Evolutionary conservation across 1,284 basidiomycete genomes (phyloP), one percentile per base, ranked within the genome.

Genomic region (Golubevia sp.): DNA sequence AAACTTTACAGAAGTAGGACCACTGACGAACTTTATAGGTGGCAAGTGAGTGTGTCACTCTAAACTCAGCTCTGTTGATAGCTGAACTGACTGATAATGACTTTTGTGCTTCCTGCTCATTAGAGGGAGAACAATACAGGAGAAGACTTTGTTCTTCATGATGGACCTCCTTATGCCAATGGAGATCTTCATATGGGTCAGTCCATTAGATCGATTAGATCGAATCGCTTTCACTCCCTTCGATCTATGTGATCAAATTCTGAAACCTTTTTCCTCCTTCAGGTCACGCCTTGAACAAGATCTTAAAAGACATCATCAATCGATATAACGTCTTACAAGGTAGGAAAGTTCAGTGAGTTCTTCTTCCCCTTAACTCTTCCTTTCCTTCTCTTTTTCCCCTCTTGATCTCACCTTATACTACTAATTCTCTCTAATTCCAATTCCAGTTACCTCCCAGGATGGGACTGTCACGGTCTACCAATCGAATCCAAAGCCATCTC

Each of bases 401-500:
- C 50, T 44, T 60, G 53, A 34, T 18, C 48, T 48, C 58, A 7
- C 55, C 23, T 21, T 51, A 56, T 13, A 13, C 2, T 20, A 51
- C 55, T 55, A 26, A 53, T 24, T 20, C 11, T 38, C 44, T 1
- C 56, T 59, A 50, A 34, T 44, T 15, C 53, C 27, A 13, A 15
- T n/a, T 15, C 0, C 64, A 97, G 94, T 76, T 98, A 94, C 84
- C 85, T 92, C 48, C 96, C 97, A 26, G 97, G 97, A 3, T 99
- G 94, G 94, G 97, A 99, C 81, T 99, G 96, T 78, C 97, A 99
- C 78, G 97, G 97, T 1, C 88, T 99, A 18, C 97, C 97, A 0
- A 97, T 99, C 68, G 81, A 83, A 51, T 55, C 72, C 4, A 82
- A 82, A 64, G 81, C 78, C 1, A 27, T 75, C 1, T 64, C 18